Conservation (phyloP, 2,329 filamentous ascomycete genomes). For the Massarina eburnea region DNA sequence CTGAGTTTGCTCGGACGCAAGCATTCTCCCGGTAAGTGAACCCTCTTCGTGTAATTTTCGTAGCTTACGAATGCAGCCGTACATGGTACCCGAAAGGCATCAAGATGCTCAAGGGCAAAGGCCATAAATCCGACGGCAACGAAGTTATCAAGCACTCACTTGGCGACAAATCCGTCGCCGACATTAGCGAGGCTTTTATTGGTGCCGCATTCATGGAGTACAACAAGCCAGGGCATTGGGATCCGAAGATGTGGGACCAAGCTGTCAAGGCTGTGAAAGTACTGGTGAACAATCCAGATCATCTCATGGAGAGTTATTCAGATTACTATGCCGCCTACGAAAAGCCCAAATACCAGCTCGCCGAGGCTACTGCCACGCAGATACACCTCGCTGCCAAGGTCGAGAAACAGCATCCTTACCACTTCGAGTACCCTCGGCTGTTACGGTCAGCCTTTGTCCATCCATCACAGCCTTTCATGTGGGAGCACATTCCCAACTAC, state of each 20-base stretch:
- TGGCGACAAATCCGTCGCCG: constrained; percentile 86
- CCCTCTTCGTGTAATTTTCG: neutral
- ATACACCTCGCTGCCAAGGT: constrained; percentile 68
- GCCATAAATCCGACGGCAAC: constrained; percentile 52
- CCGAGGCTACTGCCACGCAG: constrained; percentile 65
- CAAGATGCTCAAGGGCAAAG: constrained; percentile 72
- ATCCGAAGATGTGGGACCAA: constrained; percentile 56
- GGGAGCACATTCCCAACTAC: constrained; percentile 81
- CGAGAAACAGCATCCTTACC: constrained; percentile 60
- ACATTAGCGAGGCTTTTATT: constrained; percentile 92
- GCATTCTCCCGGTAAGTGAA: constrained; percentile 68
- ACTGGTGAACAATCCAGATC: constrained; percentile 67
- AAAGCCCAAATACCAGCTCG: constrained; percentile 70
- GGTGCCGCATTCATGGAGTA: constrained; percentile 72
- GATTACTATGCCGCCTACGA: constrained; percentile 74
- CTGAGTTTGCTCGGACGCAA: constrained; percentile 80
- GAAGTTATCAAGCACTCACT: constrained; percentile 64
- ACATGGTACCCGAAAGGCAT: constrained; percentile 87
- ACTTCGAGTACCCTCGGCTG: constrained; percentile 74
- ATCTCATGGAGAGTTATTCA: constrained; percentile 67
- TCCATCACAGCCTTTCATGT: constrained; percentile 74
- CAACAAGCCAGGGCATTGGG: constrained; percentile 47
- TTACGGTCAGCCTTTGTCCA: constrained; percentile 86
- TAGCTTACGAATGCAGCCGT: constrained; percentile 50
- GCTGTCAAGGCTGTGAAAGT: constrained; percentile 67